A percentile compares a stretch with the other conserved stretches of the same genome.
phyloP scores from a whole-genome alignment of 495 filamentous ascomycete genomes.

The Alectoria sarmentosa region DNA sequence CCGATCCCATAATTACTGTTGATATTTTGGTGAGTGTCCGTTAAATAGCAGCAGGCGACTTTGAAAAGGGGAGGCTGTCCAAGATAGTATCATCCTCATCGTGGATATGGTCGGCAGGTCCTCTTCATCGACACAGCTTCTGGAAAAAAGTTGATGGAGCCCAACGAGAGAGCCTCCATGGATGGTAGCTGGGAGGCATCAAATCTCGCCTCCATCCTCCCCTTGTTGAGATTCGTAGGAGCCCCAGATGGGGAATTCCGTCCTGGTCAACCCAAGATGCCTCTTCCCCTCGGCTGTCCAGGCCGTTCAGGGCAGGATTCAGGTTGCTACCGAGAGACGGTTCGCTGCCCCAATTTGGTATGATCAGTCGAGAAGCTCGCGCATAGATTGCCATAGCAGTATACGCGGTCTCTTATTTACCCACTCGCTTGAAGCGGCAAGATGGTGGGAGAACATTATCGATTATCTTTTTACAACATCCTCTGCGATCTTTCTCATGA shows the following conservation, averaged over 20 bases:
- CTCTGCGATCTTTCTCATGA: neutral
- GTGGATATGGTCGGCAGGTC: neutral
- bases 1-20: neutral
- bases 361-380: neutral
- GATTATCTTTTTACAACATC: neutral
- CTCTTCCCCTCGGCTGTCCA: neutral
- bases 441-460: neutral
- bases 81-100: neutral
- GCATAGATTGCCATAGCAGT: neutral
- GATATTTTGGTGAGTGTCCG: neutral
- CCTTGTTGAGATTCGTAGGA: neutral
- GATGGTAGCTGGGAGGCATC: neutral
- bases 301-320: neutral
- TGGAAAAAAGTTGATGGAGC: neutral
- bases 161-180: neutral
- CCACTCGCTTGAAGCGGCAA: neutral
- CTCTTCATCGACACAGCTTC: neutral
- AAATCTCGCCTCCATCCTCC: neutral
- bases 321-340: neutral
- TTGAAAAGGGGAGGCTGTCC: neutral
- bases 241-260: neutral
- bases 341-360: neutral
- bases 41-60: neutral
- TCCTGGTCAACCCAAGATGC: neutral
- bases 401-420: neutral